Evolutionary conservation across 352 stramenopile species (phyloP).

Genomic region (Globisporangium orthogonon): DNA sequence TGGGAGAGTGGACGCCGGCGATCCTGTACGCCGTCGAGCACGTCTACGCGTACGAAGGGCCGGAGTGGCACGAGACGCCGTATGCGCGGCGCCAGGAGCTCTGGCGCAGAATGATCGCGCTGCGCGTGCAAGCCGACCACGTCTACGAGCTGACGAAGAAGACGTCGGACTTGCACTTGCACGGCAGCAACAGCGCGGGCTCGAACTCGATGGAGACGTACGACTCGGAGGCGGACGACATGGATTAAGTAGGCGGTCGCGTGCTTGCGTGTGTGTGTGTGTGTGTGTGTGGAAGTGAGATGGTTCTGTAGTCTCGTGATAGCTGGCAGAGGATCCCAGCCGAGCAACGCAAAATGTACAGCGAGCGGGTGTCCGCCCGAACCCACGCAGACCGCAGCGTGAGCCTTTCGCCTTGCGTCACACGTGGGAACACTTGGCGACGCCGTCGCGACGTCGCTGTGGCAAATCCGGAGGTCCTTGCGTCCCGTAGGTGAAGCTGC

Average conservation of each 20-base stretch:
- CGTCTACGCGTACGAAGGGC: too few species aligned
- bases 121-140: slow-evolving; percentile 44
- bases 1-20: slow-evolving; percentile 3
- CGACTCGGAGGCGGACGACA: slow-evolving; percentile 5
- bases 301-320: too few species aligned
- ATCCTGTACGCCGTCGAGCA: slow-evolving; percentile 2
- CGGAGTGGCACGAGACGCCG: neutral
- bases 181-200: neutral
- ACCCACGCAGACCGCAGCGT: too few species aligned
- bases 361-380: too few species aligned
- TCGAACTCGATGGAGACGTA: slow-evolving; percentile 3
- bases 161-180: slow-evolving; percentile 11
- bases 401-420: too few species aligned
- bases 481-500: too few species aligned
- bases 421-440: too few species aligned
- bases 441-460: too few species aligned
- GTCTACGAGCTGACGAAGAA: slow-evolving; percentile 54
- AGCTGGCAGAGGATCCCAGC: too few species aligned
- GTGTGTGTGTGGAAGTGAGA: neutral
- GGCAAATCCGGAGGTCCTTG: too few species aligned
- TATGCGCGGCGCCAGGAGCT: slow-evolving; percentile 18
- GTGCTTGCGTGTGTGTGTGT: neutral
- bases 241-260: neutral
- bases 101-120: slow-evolving; percentile 43
- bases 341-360: too few species aligned